Evolutionary conservation across 352 stramenopile genomes (phyloP), one percentile per base, ranked within the genome.

Genomic region (Phytophthora syringae): DNA sequence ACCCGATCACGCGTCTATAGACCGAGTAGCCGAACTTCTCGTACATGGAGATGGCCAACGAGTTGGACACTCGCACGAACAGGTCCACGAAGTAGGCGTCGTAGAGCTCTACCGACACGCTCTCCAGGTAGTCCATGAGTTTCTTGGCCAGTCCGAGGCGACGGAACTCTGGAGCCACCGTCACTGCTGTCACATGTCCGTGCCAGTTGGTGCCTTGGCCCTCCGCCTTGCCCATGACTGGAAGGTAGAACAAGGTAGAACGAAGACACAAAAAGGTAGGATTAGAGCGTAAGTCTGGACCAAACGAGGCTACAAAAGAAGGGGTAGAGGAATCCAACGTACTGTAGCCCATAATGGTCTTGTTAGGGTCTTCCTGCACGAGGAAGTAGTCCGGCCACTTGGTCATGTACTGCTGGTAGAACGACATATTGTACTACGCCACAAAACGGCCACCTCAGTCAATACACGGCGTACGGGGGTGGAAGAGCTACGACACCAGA

Each of bases 21-120:
- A 98, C 91, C 11, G 74, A 89, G 74, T 98, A 98, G 25, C 92
- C 93, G 66, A 98, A 90, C 32, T 94, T 92, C 52, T 95, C 78
- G 74, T 98, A 98, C 92, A 98, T 98, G 48, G 69, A 64, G 50
- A 98, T 97, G 15, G 94, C 94, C 16, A 97, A 68, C 32, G 73
- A 79, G 84, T 99, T 99, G 37, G 94, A 98, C 18, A 95, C 88
- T 24, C 97, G 84, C 18, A 99, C 97, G 70, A 99, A 99, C n/a
- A 99, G 78, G 71, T 99, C 97, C 49, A 99, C 97, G 82, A 99
- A 99, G 82, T 98, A 99, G 16, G 82, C 95, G 74, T 99, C 92
- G 61, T 88, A 93, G 45, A 92, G 74, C 54, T 92, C 79, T 21
- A 88, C 70, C 9, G 85, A 91, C 15, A 94, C 83, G 40, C 87